Conservation (phyloP, 371 early-diverging fungal genomes). For the Nematocida homosporus region DNA sequence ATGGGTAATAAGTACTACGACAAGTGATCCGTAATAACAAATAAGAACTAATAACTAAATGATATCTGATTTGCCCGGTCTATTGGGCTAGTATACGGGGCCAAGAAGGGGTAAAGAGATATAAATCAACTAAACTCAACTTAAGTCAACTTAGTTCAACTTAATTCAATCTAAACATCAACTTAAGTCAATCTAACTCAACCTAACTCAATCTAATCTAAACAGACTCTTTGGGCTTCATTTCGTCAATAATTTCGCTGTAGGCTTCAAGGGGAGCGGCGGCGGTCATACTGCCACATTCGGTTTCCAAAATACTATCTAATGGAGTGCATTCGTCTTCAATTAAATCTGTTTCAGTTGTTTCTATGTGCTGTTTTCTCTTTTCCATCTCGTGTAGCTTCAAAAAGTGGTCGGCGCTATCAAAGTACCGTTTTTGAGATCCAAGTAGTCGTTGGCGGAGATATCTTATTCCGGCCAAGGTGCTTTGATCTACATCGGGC, state of each 20-base stretch:
- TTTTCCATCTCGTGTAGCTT: conserved; percentile 31
- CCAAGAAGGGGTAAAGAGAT: too few species aligned
- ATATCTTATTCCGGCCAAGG: conserved; percentile 7
- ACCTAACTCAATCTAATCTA: neutral
- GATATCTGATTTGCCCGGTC: too few species aligned
- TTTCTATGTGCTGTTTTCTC: conserved; percentile 1
- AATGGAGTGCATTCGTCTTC: neutral
- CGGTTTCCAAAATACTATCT: neutral
- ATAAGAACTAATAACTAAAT: neutral
- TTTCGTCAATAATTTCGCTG: conserved; percentile 52
- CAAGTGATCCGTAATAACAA: neutral
- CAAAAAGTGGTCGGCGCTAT: conserved; percentile 52
- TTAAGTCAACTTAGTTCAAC: too few species aligned
- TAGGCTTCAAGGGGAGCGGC: conserved; percentile 49
- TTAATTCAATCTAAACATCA: too few species aligned
- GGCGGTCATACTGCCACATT: neutral
- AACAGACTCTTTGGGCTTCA: conserved; percentile 49
- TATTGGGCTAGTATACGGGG: too few species aligned
- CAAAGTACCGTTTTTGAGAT: conserved; percentile 40
- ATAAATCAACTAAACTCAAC: too few species aligned
- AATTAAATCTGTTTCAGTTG: neutral
- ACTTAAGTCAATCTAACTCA: neutral
- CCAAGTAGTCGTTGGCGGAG: conserved; percentile 20
- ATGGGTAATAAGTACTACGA: neutral
- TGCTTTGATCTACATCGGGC: neutral